These are phyloP conservation scores for Sporothrix schenckii DNA, from an alignment of 2,329 filamentous ascomycete genomes.

Conservation along the genomic window DNA sequence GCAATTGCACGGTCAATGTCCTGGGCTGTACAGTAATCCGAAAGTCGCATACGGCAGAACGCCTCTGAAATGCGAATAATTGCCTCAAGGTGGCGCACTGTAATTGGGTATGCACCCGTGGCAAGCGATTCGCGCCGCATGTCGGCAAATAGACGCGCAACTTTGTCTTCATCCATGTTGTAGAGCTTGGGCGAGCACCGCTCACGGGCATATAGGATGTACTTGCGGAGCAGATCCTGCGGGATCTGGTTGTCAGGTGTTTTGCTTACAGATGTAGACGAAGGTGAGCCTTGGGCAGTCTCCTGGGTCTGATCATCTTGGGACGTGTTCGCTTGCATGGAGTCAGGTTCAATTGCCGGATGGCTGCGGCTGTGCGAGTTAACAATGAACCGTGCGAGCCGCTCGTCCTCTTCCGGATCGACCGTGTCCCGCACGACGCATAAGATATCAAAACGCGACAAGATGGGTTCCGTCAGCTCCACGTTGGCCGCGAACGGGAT, in stretches of 20 bases:
- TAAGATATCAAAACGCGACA: constrained; percentile 97
- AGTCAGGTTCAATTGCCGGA: constrained; percentile 42
- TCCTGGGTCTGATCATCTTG: constrained; percentile 40
- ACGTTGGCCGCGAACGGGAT: constrained; percentile 96
- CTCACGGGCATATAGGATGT: constrained; percentile 92
- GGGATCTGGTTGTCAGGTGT: constrained; percentile 71
- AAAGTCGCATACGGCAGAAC: constrained; percentile 98
- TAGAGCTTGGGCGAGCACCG: constrained; percentile 90
- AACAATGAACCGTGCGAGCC: constrained; percentile 91
- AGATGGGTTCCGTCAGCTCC: constrained; percentile 92
- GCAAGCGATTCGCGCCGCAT: constrained; percentile 92
- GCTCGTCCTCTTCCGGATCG: constrained; percentile 88
- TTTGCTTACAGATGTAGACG: constrained; percentile 34
- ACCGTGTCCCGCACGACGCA: constrained; percentile 96
- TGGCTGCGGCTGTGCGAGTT: constrained; percentile 92
- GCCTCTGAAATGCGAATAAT: constrained; percentile 94
- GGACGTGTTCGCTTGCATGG: constrained; percentile 64
- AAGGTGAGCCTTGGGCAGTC: constrained; percentile 34
- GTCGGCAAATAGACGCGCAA: constrained; percentile 89
- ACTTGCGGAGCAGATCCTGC: constrained; percentile 90
- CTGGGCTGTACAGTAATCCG: constrained; percentile 84
- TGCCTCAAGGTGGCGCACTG: constrained; percentile 94
- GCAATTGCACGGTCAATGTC: constrained; percentile 98
- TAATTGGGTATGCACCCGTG: constrained; percentile 96
- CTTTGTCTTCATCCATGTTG: constrained; percentile 97